Conservation (phyloP, 441 rosid genomes). For the Dalechampia spathulata region DNA sequence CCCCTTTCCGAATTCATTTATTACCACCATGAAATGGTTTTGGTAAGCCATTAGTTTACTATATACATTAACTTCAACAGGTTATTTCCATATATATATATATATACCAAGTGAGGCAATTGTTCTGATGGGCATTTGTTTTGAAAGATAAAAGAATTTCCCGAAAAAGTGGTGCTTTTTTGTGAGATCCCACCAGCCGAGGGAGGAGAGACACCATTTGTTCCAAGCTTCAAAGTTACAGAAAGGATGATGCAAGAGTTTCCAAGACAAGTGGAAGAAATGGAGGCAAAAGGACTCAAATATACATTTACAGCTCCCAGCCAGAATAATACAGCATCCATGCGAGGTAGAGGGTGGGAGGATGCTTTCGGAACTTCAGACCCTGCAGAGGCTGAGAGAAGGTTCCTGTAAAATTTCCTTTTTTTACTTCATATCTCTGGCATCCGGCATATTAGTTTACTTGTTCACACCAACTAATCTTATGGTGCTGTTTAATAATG, state of each 20-base stretch:
- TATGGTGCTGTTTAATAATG: too few species aligned
- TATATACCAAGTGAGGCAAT: too few species aligned
- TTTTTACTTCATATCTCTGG: too few species aligned
- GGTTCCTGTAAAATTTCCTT: constrained; percentile 22
- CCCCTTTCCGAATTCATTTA: constrained; percentile 54
- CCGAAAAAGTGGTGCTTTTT: constrained; percentile 37
- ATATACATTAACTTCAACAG: too few species aligned
- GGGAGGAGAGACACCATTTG: constrained; percentile 67
- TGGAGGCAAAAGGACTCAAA: constrained; percentile 49
- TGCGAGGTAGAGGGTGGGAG: constrained; percentile 66
- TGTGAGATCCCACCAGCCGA: constrained; percentile 62
- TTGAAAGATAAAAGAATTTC: constrained; percentile 40
- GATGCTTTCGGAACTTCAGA: constrained; percentile 51
- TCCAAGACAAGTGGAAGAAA: constrained; percentile 42
- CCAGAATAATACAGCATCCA: constrained; percentile 35
- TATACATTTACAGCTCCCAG: constrained; percentile 40
- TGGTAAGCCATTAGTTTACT: constrained; percentile 26
- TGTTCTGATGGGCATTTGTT: background rate
- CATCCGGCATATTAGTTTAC: too few species aligned
- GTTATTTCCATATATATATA: too few species aligned
- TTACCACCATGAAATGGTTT: constrained; percentile 71
- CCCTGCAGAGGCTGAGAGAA: constrained; percentile 38
- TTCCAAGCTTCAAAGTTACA: constrained; percentile 48
- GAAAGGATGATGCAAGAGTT: constrained; percentile 45
- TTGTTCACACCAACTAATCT: too few species aligned